Evolutionary conservation across 345 rosid genomes (phyloP).

Genomic region (Crucihimalaya himalaica): DNA sequence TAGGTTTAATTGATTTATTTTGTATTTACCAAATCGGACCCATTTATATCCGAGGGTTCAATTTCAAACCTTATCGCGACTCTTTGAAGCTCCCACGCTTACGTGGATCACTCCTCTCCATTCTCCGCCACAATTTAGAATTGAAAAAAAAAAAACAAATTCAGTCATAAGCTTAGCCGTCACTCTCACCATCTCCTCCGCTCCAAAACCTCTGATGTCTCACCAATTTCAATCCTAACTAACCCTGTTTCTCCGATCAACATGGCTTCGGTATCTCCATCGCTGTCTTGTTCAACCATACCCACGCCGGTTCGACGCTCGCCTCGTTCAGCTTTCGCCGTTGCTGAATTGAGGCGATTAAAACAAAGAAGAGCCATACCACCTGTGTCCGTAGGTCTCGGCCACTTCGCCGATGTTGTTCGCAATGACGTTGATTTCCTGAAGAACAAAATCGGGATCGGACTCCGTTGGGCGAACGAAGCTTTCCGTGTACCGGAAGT

Average conservation of each 20-base stretch:
- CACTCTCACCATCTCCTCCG: conserved; percentile 9
- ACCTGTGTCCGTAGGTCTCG: conserved; percentile 49
- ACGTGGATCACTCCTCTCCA: conserved; percentile 31
- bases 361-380: conserved; percentile 32
- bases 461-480: conserved; percentile 74
- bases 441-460: conserved; percentile 53
- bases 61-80: conserved; percentile 24
- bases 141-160: neutral
- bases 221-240: conserved; percentile 13
- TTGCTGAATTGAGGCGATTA: conserved; percentile 43
- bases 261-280: conserved; percentile 38
- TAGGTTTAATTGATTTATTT: neutral
- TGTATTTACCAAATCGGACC: neutral
- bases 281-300: conserved; percentile 33
- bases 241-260: conserved; percentile 23
- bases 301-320: conserved; percentile 26
- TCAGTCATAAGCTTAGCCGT: neutral
- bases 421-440: conserved; percentile 65
- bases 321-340: conserved; percentile 19
- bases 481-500: conserved; percentile 64
- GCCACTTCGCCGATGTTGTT: conserved; percentile 62
- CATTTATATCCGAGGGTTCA: neutral
- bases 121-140: neutral
- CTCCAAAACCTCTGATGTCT: conserved; percentile 7
- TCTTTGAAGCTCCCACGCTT: neutral